phyloP scores from a whole-genome alignment of 306 rosid species.

The Ormosia semicastrata region DNA sequence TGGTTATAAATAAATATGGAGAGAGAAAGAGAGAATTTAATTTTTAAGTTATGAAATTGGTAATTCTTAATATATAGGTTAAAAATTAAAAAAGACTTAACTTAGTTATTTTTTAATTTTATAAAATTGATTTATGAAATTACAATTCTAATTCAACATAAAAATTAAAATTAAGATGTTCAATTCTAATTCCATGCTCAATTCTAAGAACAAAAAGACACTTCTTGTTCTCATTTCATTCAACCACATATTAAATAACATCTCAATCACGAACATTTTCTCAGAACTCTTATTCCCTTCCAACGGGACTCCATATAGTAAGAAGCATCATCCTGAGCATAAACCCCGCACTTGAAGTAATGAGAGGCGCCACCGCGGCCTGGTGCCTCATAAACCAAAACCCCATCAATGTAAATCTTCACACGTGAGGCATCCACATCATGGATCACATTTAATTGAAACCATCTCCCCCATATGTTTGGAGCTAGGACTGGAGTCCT shows the following conservation, averaged over 20 bases:
- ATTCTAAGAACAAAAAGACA: no score
- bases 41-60: no score
- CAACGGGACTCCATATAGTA: conserved; percentile 40
- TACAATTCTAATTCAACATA: no score
- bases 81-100: no score
- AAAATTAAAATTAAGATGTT: no score
- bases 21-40: no score
- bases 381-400: neutral
- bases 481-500: conserved; percentile 14
- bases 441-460: conserved; percentile 41
- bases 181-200: no score
- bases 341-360: conserved; percentile 41
- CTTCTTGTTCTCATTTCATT: no score
- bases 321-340: conserved; percentile 27
- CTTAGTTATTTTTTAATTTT: no score
- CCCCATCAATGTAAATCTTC: conserved; percentile 32
- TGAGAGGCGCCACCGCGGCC: conserved; percentile 33
- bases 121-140: no score
- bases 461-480: conserved; percentile 24
- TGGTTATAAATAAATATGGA: no score
- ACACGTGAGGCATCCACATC: conserved; percentile 33
- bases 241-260: neutral
- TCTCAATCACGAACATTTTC: neutral
- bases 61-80: no score
- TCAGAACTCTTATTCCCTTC: conserved; percentile 41